Conservation (phyloP, 805 yeast species). For the Diddensiella santjacobensis region DNA sequence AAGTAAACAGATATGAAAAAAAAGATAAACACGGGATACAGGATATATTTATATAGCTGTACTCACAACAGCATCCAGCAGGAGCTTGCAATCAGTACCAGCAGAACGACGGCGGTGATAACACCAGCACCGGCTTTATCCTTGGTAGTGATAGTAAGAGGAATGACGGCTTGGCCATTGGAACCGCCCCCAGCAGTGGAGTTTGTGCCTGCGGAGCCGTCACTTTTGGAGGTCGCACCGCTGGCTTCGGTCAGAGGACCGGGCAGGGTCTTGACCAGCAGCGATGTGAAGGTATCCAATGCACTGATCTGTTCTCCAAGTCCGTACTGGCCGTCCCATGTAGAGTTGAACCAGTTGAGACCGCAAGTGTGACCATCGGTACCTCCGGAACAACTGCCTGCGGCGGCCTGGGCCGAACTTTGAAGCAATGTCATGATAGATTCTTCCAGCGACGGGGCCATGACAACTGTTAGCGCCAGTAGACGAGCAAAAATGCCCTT, state of each 20-base stretch:
- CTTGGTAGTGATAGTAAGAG: slow-evolving; percentile 19
- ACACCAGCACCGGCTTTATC: slow-evolving; percentile 27
- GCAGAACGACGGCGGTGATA: slow-evolving; percentile 22
- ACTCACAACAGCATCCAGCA: slow-evolving; percentile 26
- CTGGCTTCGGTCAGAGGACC: slow-evolving; percentile 54
- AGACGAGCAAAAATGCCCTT: slow-evolving; percentile 66
- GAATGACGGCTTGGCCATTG: slow-evolving; percentile 6
- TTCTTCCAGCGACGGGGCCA: slow-evolving; percentile 53
- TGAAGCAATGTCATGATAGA: slow-evolving; percentile 45
- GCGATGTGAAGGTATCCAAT: slow-evolving; percentile 52
- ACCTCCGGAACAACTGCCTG: slow-evolving; percentile 77
- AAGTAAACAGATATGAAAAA: not conserved
- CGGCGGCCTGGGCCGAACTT: slow-evolving; percentile 66
- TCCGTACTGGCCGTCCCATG: slow-evolving; percentile 69
- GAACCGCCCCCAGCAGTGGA: slow-evolving; percentile 10
- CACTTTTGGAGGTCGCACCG: slow-evolving; percentile 71
- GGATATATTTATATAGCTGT: not conserved
- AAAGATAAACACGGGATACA: not conserved
- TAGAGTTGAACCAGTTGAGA: slow-evolving; percentile 54
- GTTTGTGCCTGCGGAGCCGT: slow-evolving; percentile 68
- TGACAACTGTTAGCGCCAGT: slow-evolving; percentile 56
- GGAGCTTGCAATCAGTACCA: slow-evolving; percentile 16
- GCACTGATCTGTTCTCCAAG: slow-evolving; percentile 85
- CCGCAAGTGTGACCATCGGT: slow-evolving; percentile 81
- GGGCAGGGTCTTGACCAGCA: slow-evolving; percentile 33